phyloP scores from a whole-genome alignment of 108 stramenopile species.

The Ochromonas danica region DNA sequence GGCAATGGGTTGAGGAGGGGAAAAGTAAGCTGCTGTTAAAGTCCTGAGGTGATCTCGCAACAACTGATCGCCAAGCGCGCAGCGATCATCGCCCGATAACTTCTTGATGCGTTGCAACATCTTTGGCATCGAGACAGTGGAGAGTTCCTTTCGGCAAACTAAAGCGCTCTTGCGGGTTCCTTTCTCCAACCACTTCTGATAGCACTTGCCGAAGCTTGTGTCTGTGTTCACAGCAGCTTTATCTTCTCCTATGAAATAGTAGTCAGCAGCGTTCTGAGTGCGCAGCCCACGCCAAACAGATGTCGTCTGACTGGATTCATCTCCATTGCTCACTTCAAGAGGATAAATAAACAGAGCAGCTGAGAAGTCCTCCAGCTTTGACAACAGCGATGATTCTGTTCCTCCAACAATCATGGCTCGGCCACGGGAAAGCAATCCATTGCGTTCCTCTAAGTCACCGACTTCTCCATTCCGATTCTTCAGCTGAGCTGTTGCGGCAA shows the following conservation, averaged over 20 bases:
- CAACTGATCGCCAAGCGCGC: neutral
- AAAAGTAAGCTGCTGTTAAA: neutral
- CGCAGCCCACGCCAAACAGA: neutral
- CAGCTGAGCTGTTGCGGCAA: neutral
- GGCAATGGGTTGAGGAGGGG: too few relatives aligned
- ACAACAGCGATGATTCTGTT: neutral
- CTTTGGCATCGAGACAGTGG: neutral
- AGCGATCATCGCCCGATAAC: neutral
- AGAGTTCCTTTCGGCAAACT: neutral
- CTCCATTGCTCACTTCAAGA: neutral
- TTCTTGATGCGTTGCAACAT: conserved; percentile 1
- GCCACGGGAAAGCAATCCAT: neutral
- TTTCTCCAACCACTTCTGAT: neutral
- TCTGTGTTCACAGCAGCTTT: neutral
- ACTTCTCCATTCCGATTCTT: neutral
- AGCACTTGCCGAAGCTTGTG: neutral
- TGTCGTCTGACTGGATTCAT: neutral
- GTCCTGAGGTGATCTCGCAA: neutral
- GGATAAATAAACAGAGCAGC: neutral
- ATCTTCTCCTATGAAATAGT: neutral
- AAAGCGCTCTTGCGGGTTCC: neutral
- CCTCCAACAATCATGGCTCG: neutral
- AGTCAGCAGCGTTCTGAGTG: neutral
- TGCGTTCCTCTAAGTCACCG: neutral
- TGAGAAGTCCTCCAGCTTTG: neutral